Evolutionary conservation across 2,329 filamentous ascomycete species (phyloP).

Genomic region (Fusarium staphyleae): DNA sequence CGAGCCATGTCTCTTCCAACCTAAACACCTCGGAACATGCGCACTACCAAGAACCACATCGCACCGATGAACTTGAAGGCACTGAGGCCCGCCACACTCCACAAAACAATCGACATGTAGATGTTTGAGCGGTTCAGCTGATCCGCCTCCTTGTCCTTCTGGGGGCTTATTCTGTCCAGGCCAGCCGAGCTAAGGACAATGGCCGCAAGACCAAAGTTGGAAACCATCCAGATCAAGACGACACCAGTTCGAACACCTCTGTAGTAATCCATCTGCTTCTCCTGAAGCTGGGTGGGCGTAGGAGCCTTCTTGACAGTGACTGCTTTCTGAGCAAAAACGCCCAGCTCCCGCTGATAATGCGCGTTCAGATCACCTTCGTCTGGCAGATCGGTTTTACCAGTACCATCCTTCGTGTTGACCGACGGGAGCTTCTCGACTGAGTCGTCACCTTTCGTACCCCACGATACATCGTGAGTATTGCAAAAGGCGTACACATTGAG

Average conservation of each 20-base stretch:
- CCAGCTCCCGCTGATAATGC: conserved; percentile 87
- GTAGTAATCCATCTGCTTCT: conserved; percentile 98
- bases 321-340: conserved; percentile 75
- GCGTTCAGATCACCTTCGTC: conserved; percentile 95
- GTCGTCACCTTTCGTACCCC: conserved; percentile 98
- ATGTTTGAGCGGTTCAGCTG: conserved; percentile 70
- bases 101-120: conserved; percentile 87
- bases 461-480: conserved; percentile 98
- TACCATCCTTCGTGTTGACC: conserved; percentile 86
- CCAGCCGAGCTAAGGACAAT: conserved; percentile 88
- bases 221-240: conserved; percentile 95
- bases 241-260: conserved; percentile 92
- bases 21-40: conserved; percentile 79
- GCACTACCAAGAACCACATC: conserved; percentile 89
- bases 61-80: conserved; percentile 88
- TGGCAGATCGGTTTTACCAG: conserved; percentile 92
- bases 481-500: conserved; percentile 99
- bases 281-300: conserved; percentile 63
- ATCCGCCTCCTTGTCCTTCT: conserved; percentile 47
- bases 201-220: conserved; percentile 87
- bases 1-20: neutral
- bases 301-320: conserved; percentile 72
- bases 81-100: conserved; percentile 85
- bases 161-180: conserved; percentile 69
- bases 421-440: conserved; percentile 90